phyloP scores from a whole-genome alignment of 2,329 filamentous ascomycete genomes.

The Alternaria solani region DNA sequence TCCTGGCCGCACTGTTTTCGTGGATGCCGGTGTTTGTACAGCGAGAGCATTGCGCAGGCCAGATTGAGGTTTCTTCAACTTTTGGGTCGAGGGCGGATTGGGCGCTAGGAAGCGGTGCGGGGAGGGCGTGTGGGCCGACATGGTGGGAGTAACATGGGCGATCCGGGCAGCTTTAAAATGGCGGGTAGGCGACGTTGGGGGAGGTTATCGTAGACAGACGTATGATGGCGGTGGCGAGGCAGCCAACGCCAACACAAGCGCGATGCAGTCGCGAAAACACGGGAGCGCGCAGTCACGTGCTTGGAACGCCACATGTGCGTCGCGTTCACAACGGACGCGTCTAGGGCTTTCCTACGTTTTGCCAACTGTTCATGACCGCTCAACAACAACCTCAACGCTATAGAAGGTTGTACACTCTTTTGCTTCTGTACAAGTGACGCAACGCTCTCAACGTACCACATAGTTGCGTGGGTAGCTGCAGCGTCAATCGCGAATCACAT shows the following conservation, averaged over 20 bases:
- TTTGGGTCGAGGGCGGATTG: constrained; percentile 25
- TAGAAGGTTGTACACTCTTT: not conserved
- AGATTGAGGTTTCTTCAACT: constrained; percentile 34
- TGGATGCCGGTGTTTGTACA: constrained; percentile 20
- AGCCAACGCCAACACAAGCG: not conserved
- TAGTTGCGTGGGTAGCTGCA: not conserved
- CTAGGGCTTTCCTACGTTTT: not conserved
- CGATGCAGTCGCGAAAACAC: constrained; percentile 16
- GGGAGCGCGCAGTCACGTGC: constrained; percentile 26
- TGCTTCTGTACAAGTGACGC: not conserved
- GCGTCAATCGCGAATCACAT: not conserved
- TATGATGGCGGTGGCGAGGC: constrained; percentile 11
- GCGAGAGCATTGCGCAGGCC: constrained; percentile 32
- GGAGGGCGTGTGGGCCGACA: constrained; percentile 43
- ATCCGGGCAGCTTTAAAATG: not conserved
- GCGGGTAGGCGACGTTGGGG: not conserved
- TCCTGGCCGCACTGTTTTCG: not conserved
- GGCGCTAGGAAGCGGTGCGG: constrained; percentile 46
- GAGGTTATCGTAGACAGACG: not conserved
- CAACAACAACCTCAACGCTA: not conserved
- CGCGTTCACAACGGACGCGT: not conserved
- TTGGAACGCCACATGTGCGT: not conserved
- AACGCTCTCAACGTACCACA: not conserved
- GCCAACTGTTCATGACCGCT: not conserved
- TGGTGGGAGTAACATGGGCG: constrained; percentile 18